Percentiles rank a stretch among this genome's conserved stretches.
phyloP scores from a whole-genome alignment of 495 filamentous ascomycete species.

The Aspergillus coremiiformis region DNA sequence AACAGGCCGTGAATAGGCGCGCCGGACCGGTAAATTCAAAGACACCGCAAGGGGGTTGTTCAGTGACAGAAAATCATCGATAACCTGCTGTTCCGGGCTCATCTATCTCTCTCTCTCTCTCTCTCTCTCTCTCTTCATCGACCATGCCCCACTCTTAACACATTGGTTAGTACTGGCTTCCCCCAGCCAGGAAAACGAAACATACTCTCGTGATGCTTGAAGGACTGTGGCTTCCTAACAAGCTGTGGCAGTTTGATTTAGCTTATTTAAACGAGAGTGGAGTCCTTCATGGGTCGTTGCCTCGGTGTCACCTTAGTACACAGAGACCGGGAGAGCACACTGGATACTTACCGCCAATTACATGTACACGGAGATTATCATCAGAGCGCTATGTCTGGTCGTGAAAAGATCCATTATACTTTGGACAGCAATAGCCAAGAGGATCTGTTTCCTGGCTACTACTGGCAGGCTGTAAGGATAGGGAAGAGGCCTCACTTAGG shows the following conservation, averaged over 20 bases:
- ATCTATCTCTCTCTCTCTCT: neutral
- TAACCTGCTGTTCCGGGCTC: neutral
- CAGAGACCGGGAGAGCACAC: neutral
- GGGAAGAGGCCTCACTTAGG: neutral
- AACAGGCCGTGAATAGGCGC: neutral
- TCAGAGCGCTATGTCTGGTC: neutral
- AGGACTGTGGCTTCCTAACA: neutral
- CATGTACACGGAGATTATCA: neutral
- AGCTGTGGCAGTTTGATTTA: neutral
- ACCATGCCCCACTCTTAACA: neutral
- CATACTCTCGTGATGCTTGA: neutral
- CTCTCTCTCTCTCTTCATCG: neutral
- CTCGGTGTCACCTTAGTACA: neutral
- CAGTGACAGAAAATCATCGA: neutral
- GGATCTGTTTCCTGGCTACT: neutral
- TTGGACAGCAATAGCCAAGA: neutral
- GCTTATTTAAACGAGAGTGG: neutral
- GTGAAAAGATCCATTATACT: neutral
- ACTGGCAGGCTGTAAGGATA: neutral
- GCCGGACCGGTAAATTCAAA: conserved; percentile 3
- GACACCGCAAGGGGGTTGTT: neutral
- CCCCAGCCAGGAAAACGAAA: neutral
- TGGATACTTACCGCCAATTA: neutral
- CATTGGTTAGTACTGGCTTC: neutral
- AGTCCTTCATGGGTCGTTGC: neutral